Evolutionary conservation across 2,329 filamentous ascomycete genomes (phyloP).

Genomic region (Paecilomyces sp.): DNA sequence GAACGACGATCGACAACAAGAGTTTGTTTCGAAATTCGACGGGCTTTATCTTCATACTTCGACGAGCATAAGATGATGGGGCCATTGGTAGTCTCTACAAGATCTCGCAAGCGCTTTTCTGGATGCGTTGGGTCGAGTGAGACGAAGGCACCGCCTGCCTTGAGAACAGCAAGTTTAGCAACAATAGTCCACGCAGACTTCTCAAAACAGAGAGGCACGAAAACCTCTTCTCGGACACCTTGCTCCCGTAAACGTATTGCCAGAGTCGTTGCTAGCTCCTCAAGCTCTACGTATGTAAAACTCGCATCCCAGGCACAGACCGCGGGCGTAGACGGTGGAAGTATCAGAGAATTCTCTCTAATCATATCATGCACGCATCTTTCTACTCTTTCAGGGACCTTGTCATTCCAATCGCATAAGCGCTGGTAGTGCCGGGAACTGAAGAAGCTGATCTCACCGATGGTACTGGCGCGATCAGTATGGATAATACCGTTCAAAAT

Average conservation of each 20-base stretch:
- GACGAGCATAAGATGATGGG: slow-evolving; percentile 27
- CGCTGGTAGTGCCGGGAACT: slow-evolving; percentile 22
- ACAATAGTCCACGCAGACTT: slow-evolving; percentile 39
- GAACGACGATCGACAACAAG: slow-evolving; percentile 21
- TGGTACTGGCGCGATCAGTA: slow-evolving; percentile 2
- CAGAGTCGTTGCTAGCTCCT: slow-evolving; percentile 28
- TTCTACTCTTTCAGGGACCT: slow-evolving; percentile 18
- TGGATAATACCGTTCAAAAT: slow-evolving; percentile 21
- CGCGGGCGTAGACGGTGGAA: slow-evolving; percentile 17
- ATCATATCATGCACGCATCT: slow-evolving; percentile 31
- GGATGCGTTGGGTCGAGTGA: slow-evolving; percentile 35
- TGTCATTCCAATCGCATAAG: slow-evolving; percentile 27
- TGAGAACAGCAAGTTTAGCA: slow-evolving; percentile 33
- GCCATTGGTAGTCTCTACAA: slow-evolving; percentile 28
- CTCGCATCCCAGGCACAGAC: slow-evolving; percentile 29
- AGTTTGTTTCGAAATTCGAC: slow-evolving; percentile 17
- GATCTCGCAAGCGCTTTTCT: slow-evolving; percentile 24
- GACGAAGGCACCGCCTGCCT: slow-evolving; percentile 36
- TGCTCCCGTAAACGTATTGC: slow-evolving; percentile 28
- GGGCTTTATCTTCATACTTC: slow-evolving; percentile 19
- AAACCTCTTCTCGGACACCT: slow-evolving; percentile 32
- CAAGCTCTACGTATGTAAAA: slow-evolving; percentile 30
- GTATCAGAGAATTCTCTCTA: slow-evolving; percentile 19
- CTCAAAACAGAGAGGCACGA: slow-evolving; percentile 36
- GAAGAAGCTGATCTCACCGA: slow-evolving; percentile 24